Evolutionary conservation across 2,329 filamentous ascomycete species (phyloP), one percentile per base, ranked within the genome.

Genomic region (Myriosclerotinia duriaeana): DNA sequence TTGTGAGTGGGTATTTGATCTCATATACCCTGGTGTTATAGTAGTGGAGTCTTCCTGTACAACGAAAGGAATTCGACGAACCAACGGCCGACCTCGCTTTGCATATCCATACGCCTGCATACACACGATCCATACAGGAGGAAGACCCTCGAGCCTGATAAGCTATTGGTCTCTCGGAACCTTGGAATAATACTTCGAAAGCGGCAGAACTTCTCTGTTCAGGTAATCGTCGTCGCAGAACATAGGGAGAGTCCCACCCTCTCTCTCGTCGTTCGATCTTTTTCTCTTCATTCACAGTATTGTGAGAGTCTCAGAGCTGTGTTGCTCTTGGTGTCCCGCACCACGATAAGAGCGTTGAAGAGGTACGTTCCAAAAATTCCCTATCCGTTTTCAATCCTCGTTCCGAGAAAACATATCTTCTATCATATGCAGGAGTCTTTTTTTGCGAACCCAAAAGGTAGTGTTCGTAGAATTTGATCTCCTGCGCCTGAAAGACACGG

Each of bases 261-360:
- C 42, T 58, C 34, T 48, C 42, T 36, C 53, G 59, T 38, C 53
- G 6, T 30, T 58, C 26, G n/a, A 59, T 46, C 44, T 36, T 52
- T 52, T 30, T 60, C 26, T 52, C 22, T 34, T 42, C 64, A 54
- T 50, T 46, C 34, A 65, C 66, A 65, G 58, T 67, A 65, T 63
- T 67, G 69, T 64, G 67, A 69, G 68, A 69, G 69, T 60, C 65
- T 67, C 65, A 65, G 70, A 72, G 69, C 70, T 64, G 71, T 67
- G 50, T 66, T 70, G 71, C 69, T 72, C 69, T 66, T 61, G 69
- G 69, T 71, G 66, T 67, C 67, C 55, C 65, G 70, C 71, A 72
- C 50, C 64, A 66, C 65, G 68, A 71, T 56, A 61, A 67, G 63
- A 69, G 66, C 56, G 64, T 68, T 66, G 58, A 58, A 56, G 60